A percentile compares a stretch with the other conserved stretches of the same genome.
phyloP scores from a whole-genome alignment of 73 alveolate species.

The Paramecium sexaurelia region DNA sequence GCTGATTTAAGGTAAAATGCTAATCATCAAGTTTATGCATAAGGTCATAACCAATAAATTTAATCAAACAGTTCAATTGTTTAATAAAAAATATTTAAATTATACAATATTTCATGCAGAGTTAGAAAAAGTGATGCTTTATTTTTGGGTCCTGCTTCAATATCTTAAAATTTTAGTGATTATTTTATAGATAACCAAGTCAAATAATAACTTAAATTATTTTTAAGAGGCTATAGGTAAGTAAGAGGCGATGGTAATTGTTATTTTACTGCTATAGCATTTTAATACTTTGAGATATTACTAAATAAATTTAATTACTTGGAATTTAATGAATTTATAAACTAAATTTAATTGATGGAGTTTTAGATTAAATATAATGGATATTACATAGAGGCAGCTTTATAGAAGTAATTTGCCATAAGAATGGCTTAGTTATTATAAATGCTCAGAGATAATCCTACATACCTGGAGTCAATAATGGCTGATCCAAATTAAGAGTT shows the following conservation, averaged over 20 bases:
- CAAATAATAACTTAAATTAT: background rate
- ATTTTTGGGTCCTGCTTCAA: background rate
- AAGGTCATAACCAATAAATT: background rate
- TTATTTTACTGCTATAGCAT: background rate
- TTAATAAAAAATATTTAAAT: background rate
- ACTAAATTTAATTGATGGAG: background rate
- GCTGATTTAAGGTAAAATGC: background rate
- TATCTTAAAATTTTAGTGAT: background rate
- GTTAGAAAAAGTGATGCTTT: background rate
- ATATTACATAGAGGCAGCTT: background rate
- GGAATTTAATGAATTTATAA: background rate
- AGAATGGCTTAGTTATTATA: background rate
- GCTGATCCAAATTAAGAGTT: background rate
- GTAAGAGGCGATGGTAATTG: slow-evolving; percentile 22
- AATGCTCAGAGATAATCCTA: background rate
- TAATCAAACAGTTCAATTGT: background rate
- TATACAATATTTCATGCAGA: slow-evolving; percentile 1
- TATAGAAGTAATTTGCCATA: background rate
- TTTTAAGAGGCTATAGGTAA: background rate
- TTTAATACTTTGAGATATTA: background rate
- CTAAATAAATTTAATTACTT: background rate
- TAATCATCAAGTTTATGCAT: background rate
- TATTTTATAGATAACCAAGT: background rate
- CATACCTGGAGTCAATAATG: background rate
- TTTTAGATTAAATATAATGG: background rate